Conservation (phyloP, 2,329 filamentous ascomycete species). For the Fonsecaea pedrosoi region DNA sequence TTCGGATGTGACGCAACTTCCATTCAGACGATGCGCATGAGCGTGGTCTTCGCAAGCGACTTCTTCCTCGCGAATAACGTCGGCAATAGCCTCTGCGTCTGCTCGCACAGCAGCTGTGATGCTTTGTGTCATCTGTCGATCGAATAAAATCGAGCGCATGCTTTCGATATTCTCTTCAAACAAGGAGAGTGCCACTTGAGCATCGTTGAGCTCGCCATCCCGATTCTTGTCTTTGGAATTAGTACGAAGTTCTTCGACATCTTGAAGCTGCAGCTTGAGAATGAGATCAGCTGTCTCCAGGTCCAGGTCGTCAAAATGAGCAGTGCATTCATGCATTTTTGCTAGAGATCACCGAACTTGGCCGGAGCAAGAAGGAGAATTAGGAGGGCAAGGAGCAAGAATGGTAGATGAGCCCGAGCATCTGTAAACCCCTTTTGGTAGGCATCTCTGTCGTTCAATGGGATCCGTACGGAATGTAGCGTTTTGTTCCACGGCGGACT, state of each 20-base stretch:
- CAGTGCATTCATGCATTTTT: constrained; percentile 6
- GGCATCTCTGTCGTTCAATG: background rate
- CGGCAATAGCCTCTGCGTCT: constrained; percentile 16
- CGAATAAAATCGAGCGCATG: constrained; percentile 14
- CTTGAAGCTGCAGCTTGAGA: constrained; percentile 37
- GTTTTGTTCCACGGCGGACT: background rate
- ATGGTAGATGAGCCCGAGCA: background rate
- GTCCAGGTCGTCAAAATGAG: constrained; percentile 11
- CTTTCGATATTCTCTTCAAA: constrained; percentile 33
- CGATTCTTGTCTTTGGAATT: constrained; percentile 31
- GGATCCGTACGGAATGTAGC: background rate
- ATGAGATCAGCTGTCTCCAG: constrained; percentile 34
- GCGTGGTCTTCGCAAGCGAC: constrained; percentile 21
- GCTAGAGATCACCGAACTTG: background rate
- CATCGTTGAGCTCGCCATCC: constrained; percentile 26
- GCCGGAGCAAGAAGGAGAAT: background rate
- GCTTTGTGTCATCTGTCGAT: constrained; percentile 40
- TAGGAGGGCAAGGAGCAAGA: background rate
- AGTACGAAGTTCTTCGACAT: constrained; percentile 33
- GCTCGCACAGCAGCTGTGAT: constrained; percentile 38
- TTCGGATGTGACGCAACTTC: constrained; percentile 9
- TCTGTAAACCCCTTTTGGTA: background rate
- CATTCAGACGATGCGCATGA: constrained; percentile 19
- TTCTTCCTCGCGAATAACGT: constrained; percentile 21
- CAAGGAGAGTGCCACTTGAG: constrained; percentile 29